Evolutionary conservation across 306 rosid species (phyloP), one percentile per base, ranked within the genome.

Genomic region (Begonia loranthoides): DNA sequence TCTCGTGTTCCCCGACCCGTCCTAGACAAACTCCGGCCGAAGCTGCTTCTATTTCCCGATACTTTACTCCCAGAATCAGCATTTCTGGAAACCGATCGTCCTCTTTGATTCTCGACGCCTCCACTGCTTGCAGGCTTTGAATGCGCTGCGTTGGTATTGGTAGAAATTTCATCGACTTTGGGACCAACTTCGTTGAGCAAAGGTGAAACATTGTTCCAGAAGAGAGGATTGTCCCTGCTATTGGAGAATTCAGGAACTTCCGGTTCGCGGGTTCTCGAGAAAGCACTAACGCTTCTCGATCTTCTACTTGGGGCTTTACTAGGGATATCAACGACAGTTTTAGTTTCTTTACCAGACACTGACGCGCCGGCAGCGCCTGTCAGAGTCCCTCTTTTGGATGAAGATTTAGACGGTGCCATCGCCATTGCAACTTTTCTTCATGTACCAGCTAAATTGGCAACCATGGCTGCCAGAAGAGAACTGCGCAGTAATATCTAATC

Each of bases 191-290:
- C 70, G 17, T 43, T 50, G 4, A n/a, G 59, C 0, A 49, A 50
- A 0, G 74, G 61, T 12, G 79, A 66, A 3, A 47, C 55, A 16
- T 61, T 12, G 41, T 64, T 68, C 57, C 68, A 73, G 57, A 82
- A 89, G 24, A 89, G 84, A 49, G 97, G 97, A 51, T 89, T 89
- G 52, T 89, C 94, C 52, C 90, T 78, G 66, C 76, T 89, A 64
- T 85, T 85, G 36, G 76, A 72, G 69, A 89, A 89, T 10, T 76
- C 84, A 19, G 13, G 82, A 51, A 49, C 68, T 22, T 72, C 75
- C 1, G 51, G 55, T 17, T 17, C 7, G 43, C 33, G 41, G 55
- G 59, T 55, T 52, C 95, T 59, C 0, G 95, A 62, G 53, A 70
- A 72, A 46, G 94, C 83, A 75, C 87, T 80, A 12, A 89, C 95